These are phyloP conservation scores for Blastobotrys terrestris DNA, from an alignment of 805 yeast genomes.

Conservation along the genomic window DNA sequence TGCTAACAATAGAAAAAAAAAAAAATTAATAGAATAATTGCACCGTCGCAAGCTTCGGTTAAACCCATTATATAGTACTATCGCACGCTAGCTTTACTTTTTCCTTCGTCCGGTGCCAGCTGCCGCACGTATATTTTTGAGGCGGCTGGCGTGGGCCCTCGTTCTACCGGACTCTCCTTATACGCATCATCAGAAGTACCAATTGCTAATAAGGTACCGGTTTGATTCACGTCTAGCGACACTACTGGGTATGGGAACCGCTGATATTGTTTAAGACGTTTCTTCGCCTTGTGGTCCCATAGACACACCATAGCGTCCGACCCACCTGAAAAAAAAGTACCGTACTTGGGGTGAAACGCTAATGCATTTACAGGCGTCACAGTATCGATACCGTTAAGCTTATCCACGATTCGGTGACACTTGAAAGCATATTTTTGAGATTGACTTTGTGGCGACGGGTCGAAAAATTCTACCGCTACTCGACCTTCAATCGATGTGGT, in stretches of 20 bases:
- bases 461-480: conserved; percentile 65
- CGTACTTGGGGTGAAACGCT: conserved; percentile 35
- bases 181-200: conserved; percentile 48
- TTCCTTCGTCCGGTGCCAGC: background rate
- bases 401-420: conserved; percentile 50
- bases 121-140: background rate
- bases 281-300: conserved; percentile 44
- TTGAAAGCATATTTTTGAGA: conserved; percentile 66
- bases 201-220: conserved; percentile 35
- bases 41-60: too few relatives aligned
- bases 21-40: too few relatives aligned
- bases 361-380: conserved; percentile 49
- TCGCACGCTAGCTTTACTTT: background rate
- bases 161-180: conserved; percentile 28
- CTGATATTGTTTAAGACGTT: conserved; percentile 40
- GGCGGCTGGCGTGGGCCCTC: background rate
- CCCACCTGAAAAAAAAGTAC: conserved; percentile 46
- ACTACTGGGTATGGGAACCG: conserved; percentile 36
- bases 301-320: conserved; percentile 45
- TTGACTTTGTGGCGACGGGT: conserved; percentile 39
- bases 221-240: conserved; percentile 32
- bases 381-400: conserved; percentile 38
- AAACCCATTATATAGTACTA: background rate
- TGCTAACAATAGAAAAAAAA: too few relatives aligned
- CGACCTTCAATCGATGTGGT: conserved; percentile 77